Conservation (phyloP, 306 rosid genomes). For the Quercus agrifolia region DNA sequence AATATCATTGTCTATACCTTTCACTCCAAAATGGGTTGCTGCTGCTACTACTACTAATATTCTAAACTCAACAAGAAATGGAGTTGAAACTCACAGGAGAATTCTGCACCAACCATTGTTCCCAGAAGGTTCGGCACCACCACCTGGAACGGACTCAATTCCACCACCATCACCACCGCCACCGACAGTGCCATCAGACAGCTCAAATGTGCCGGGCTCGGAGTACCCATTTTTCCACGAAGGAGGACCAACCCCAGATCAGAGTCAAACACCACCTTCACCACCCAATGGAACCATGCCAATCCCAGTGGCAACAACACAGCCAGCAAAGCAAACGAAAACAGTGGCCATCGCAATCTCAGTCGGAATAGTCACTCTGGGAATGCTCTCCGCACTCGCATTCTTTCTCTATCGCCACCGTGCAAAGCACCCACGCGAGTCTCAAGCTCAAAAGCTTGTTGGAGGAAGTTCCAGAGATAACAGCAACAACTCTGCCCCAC, state of each 20-base stretch:
- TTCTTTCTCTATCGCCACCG: slow-evolving; percentile 84
- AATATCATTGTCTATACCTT: slow-evolving; percentile 21
- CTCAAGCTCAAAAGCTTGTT: slow-evolving; percentile 53
- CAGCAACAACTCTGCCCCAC: slow-evolving; percentile 42
- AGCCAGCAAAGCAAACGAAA: slow-evolving; percentile 67
- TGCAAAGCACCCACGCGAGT: slow-evolving; percentile 54
- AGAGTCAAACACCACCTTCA: slow-evolving; percentile 44
- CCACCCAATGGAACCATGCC: slow-evolving; percentile 40
- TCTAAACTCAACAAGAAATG: not conserved
- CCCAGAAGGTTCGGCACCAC: slow-evolving; percentile 60
- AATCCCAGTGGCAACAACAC: slow-evolving; percentile 63
- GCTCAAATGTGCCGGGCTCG: slow-evolving; percentile 25
- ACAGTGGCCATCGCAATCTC: slow-evolving; percentile 80
- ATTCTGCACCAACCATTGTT: slow-evolving; percentile 83
- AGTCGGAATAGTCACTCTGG: slow-evolving; percentile 84
- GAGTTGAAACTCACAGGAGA: slow-evolving; percentile 39
- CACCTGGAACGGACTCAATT: slow-evolving; percentile 30
- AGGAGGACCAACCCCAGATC: slow-evolving; percentile 48
- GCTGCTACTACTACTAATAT: not conserved
- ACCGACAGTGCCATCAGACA: slow-evolving; percentile 23
- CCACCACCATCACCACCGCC: slow-evolving; percentile 46
- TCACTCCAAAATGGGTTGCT: not conserved
- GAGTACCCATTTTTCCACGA: slow-evolving; percentile 78
- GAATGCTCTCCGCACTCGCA: slow-evolving; percentile 90
- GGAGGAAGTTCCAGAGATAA: slow-evolving; percentile 28